Base-by-base conservation (phyloP, 176 grass and related monocot genomes). In the Avena atlantica region DNA sequence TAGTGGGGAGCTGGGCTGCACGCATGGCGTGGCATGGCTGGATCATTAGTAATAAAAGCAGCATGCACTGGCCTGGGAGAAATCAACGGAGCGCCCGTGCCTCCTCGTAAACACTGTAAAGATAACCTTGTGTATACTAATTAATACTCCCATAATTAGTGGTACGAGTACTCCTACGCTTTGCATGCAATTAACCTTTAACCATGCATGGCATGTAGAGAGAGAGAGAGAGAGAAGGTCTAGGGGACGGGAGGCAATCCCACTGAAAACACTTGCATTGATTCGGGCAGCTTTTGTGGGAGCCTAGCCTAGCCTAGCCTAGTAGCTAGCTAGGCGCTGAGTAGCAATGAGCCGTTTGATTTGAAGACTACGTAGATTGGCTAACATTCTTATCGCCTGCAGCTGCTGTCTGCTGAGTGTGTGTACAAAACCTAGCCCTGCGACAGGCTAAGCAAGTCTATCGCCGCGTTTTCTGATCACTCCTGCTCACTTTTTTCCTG, bases 71-170 rank as follows among this genome's bases (percentile, higher is more conserved):
- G 88, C 90, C 88, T 95, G 9, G 93, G 93, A 95, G 90, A 95
- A 92, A 95, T 95, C 90, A 81, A 88, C 93, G 90, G 90, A 86
- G 77, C 92, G 60, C 88, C 88, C 88, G 93, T 92, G 83, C 86
- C 90, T 82, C 89, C 93, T 92, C 86, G 88, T 79, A 89, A 90
- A 87, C 86, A 85, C 78, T 56, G 86, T 72, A 88, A 85, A 88
- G 77, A 88, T 86, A 77, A 71, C 86, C 81, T 42, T 81, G 61
- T 23, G 42, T 88, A 81, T 65, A 75, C 49, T 34, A 88, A 7
- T 60, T 85, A 88, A 10, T 84, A 4, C 15, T 13, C 51, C 51
- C 45, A 83, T 83, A 74, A 87, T 84, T 87, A 80, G 23, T 76
- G 24, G 73, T 31, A 80, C 21, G 37, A 40, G 37, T 29, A 42